Evolutionary conservation across 2,329 filamentous ascomycete genomes (phyloP).

Genomic region (Colletotrichum spaethianum): DNA sequence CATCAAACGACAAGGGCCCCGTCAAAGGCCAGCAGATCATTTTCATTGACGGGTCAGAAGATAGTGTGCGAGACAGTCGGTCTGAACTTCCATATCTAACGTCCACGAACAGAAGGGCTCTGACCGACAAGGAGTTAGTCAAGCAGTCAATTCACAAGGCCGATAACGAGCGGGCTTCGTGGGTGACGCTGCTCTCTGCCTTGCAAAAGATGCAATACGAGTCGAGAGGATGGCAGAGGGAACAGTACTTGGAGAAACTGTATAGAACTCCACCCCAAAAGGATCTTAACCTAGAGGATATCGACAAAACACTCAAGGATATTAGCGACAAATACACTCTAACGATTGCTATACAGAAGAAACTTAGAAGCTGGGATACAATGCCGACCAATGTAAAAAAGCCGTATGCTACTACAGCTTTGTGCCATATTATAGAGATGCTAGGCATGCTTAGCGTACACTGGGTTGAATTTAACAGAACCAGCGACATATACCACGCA

Average conservation of each 20-base stretch:
- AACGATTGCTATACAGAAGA: conserved; percentile 62
- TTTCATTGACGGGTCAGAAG: conserved; percentile 55
- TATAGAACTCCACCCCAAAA: conserved; percentile 9
- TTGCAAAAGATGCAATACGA: conserved; percentile 65
- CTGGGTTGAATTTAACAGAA: conserved; percentile 71
- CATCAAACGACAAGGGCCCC: conserved; percentile 57
- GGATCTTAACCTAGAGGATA: not conserved
- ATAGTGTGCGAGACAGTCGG: conserved; percentile 54
- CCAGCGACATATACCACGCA: conserved; percentile 64
- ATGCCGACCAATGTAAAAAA: conserved; percentile 64
- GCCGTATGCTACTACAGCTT: conserved; percentile 67
- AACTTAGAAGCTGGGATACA: conserved; percentile 65
- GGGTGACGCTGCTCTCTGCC: conserved; percentile 65
- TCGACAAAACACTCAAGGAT: not conserved
- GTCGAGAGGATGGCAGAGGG: conserved; percentile 61
- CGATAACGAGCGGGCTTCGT: conserved; percentile 70
- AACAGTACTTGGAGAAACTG: conserved; percentile 46
- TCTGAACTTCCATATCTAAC: conserved; percentile 44
- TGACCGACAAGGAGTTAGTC: conserved; percentile 42
- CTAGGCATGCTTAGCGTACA: conserved; percentile 68
- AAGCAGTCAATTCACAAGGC: conserved; percentile 62
- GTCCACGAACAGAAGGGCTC: not conserved
- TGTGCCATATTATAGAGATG: conserved; percentile 69
- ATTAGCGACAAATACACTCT: conserved; percentile 55
- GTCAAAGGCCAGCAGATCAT: conserved; percentile 48